Conservation (phyloP, 257 asterid genomes). For the Plantago major region DNA sequence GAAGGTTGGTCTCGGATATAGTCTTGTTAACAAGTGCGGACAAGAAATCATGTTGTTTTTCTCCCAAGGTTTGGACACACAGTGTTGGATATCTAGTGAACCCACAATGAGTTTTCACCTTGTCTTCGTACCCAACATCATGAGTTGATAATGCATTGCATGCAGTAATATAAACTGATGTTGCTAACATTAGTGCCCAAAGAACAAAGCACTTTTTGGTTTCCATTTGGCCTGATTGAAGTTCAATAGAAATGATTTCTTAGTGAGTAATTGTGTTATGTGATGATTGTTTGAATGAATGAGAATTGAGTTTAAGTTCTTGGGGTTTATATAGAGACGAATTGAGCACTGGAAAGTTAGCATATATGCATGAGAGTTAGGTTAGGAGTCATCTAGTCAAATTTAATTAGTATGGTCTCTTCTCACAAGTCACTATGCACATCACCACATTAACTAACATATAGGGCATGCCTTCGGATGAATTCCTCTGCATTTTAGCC, state of each 20-base stretch:
- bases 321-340: constrained; percentile 1
- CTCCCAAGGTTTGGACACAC: constrained; percentile 45
- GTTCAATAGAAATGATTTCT: neutral
- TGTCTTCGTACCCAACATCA: constrained; percentile 11
- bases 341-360: neutral
- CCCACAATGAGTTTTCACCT: constrained; percentile 37
- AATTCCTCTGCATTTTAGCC: too few relatives aligned
- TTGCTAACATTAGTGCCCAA: constrained; percentile 6
- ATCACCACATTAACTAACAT: too few relatives aligned
- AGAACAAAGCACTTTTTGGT: constrained; percentile 20
- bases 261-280: neutral
- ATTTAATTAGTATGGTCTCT: too few relatives aligned
- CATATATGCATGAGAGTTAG: neutral
- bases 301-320: neutral
- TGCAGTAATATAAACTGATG: constrained; percentile 3
- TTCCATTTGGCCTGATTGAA: constrained; percentile 25
- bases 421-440: too few relatives aligned
- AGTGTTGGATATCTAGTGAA: constrained; percentile 55
- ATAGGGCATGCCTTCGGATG: too few relatives aligned
- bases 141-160: constrained; percentile 9
- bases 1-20: constrained; percentile 38
- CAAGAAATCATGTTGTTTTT: constrained; percentile 29
- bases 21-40: constrained; percentile 44
- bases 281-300: neutral
- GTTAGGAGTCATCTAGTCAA: neutral